Base-by-base conservation (phyloP, 108 stramenopile species). In the Schizochytrium sp. region DNA sequence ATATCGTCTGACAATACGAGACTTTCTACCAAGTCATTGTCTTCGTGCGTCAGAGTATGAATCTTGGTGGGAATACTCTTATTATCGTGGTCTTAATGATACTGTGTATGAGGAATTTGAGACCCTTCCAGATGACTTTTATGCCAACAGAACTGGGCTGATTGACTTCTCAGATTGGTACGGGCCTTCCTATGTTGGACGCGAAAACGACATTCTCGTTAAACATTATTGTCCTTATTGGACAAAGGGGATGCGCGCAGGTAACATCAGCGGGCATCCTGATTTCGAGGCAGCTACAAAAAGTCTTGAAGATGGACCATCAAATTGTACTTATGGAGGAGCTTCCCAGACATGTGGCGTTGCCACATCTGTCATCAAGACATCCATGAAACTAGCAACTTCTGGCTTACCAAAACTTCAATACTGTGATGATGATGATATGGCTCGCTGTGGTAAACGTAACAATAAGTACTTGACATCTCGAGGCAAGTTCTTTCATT, bases 241-340 rank as follows among this genome's bases (percentile, higher is more conserved):
- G 76, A 83, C 50, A n/a, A 28, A 83, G 15, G 76, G 50, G 45
- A 83, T 83, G 76, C 76, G 76, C 76, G 76, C 45, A 5, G 76
- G 76, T 5, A 83, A 46, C 10, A 83, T 83, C 10, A 55, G 50
- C 15, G 76, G 76, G 10, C 76, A 83, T 2, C 76, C 76, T 10
- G 76, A 83, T 40, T 83, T 83, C 40, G 76, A 83, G 1, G 47
- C 45, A n/a, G 47, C 76, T 10, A n/a, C 49, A 10, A 55, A 49
- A 47, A 38, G n/a, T 5, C n/a, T 55, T 55, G 76, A 0, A 0
- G 53, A 83, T 28, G 76, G 76, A 0, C 76, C 76, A 7, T 13
- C 64, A 2, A 44, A 69, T 38, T 69, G 64, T 44, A 44, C 44
- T 2, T 69, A 69, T 15, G 64, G 64, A 7, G 76, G 76, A 13